Base-by-base conservation (phyloP, 2,329 filamentous ascomycete genomes). In the Fusarium sp. region DNA sequence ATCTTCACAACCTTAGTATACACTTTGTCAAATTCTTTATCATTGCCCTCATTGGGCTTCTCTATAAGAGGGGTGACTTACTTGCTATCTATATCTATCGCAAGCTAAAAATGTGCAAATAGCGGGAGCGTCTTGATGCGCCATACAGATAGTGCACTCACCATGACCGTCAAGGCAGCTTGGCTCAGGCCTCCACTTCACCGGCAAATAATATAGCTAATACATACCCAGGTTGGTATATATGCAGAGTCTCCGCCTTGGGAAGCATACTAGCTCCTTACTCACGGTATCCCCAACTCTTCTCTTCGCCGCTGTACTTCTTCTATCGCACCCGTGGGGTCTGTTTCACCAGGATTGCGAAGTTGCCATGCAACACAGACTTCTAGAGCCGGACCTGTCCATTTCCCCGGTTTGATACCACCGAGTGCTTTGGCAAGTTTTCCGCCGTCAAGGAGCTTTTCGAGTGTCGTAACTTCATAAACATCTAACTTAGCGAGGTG, bases 351-450 rank as follows among this genome's bases (percentile, higher is more conserved):
- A 0, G 94, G 94, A 78, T 98, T 90, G 41, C 93, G 88, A 57
- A 98, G 87, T 81, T 98, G 96, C 94, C 95, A 98, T 68, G 91
- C 90, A 81, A 97, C 89, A 68, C 94, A 93, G 7, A 94, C 85
- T 36, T 97, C 92, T 50, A 97, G 83, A 7, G 94, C 94, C 49
- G 87, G 86, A 59, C 90, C 90, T 87, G 97, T 92, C 95, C 95
- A 98, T n/a, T 86, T 90, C 2, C 94, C 94, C 1, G 93, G 91
- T 70, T 90, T 90, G n/a, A 87, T 83, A 0, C 87, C 89, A 0
- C 87, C 89, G 7, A 98, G 85, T 7, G 88, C 89, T 69, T 90
- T 87, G 22, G 90, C 88, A 25, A 98, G 87, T 57, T 91, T 85
- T 42, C 88, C 92, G 20, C 96, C 95, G 77, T 97, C 93, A 38